Evolutionary conservation across 1,139 yeast species (phyloP), one percentile per base, ranked within the genome.

Genomic region (Hansenula lynferdii): DNA sequence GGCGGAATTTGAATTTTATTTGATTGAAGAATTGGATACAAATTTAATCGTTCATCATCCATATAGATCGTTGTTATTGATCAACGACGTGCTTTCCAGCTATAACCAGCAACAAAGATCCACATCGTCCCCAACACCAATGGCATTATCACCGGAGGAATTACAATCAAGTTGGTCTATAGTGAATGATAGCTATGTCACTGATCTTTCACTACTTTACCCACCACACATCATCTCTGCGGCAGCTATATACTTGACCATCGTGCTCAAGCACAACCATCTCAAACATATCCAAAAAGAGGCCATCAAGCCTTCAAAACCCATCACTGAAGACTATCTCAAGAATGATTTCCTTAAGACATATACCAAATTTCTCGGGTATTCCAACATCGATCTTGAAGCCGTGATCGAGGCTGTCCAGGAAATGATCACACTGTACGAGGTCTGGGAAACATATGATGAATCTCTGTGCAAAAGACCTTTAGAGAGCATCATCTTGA

Each of bases 1-100:
- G n/a, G 97, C 97, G 0, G 98, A 92, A 57, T 86, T 94, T 63
- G 98, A 92, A 62, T 92, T 92, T 58, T 92, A 92, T 56, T 61
- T 92, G 37, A 82, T 92, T 28, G 97, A 89, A 56, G 97, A 90
- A 58, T 70, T 92, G 65, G 87, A 86, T 42, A 77, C 89, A 48
- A 86, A 75, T 53, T 62, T 92, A 46, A 72, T 90, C 20, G 76
- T 90, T 2, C 92, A 89, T 57, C 97, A 92, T 58, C 97, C 98
- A 0, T 92, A 92, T 61, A 72, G 77, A 42, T 75, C 95, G 5
- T 67, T 92, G 43, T 60, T 75, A 19, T 86, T 84, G 48, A 67
- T 90, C 11, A 62, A 62, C 37, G 69, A 60, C 57, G 74, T 66
- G 47, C 56, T 80, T 51, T 51, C 57, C 7, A 57, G 55, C 20